Base-by-base conservation (phyloP, 257 asterid genomes). In the Przewalskia tangutica region DNA sequence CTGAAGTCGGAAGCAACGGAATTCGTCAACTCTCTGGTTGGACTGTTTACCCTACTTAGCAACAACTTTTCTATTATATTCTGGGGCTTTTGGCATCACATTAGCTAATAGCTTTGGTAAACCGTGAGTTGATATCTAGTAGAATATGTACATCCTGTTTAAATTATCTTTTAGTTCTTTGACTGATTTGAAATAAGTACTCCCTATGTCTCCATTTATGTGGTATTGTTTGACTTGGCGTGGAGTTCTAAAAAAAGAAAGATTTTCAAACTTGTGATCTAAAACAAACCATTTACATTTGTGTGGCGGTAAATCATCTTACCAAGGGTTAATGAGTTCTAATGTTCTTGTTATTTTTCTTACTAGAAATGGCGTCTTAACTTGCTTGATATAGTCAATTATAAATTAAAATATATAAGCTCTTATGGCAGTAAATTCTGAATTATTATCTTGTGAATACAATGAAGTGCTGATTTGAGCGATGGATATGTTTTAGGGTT, bases 401-500 rank as follows among this genome's bases (percentile, higher is more conserved):
- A 3, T n/a, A 66, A 27, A 7, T 36, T 3, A 18, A 66, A 66
- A 66, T 3, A 8, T 66, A 34, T 66, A 36, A 66, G 11, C 75
- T 36, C 23, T 66, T 36, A 36, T 36, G 23, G 12, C 50, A 16
- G 12, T 38, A 66, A 63, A 7, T 3, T 9, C 59, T 48, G 40
- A 12, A 3, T 46, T 46, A 10, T 48, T 73, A 13, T 73, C 55
- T 23, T 1, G 8, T 75, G 50, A 14, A 75, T 7, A 50, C 23
- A n/a, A 75, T 75, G 44, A 75, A 8, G 62, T 32, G 48, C 62
- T 44, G 46, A 20, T 80, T 27, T 23, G 32, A 64, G 55, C 40
- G 4, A 16, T 53, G 54, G 23, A 63, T 64, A 64, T 80, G 77
- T 80, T 84, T 62, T 71, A 88, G 90, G 89, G 38, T 78, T 88